Evolutionary conservation across 805 yeast species (phyloP).

Genomic region (Yamadazyma tumulicola): DNA sequence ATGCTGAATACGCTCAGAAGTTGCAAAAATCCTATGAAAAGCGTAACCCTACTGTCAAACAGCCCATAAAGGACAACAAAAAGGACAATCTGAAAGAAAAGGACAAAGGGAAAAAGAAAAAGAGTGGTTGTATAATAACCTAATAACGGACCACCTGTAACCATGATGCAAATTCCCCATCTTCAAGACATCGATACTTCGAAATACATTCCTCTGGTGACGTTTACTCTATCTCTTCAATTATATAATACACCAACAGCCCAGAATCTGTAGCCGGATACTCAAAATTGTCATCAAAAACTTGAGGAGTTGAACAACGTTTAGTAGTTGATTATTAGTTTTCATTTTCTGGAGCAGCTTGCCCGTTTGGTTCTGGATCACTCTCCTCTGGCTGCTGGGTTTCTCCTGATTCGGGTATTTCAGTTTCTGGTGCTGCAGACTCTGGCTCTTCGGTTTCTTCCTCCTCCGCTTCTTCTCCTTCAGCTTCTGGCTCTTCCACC

Average conservation of each 20-base stretch:
- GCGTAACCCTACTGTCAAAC: conserved; percentile 3
- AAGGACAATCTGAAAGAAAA: conserved; percentile 5
- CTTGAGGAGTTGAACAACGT: too few species aligned
- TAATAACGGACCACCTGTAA: too few species aligned
- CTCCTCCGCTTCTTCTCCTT: conserved; percentile 7
- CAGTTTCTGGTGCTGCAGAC: too few species aligned
- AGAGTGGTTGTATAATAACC: conserved; percentile 20
- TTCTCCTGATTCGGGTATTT: too few species aligned
- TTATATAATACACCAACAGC: too few species aligned
- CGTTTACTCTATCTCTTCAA: neutral
- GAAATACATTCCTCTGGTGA: conserved; percentile 7
- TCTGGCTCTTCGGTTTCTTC: conserved; percentile 2
- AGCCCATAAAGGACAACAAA: conserved; percentile 2
- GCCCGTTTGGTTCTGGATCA: too few species aligned
- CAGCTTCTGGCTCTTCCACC: conserved; percentile 39
- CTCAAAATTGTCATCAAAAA: too few species aligned
- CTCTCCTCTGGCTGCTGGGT: conserved; percentile 1
- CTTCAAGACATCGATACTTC: too few species aligned
- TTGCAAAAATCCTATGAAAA: conserved; percentile 35
- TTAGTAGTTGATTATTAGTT: too few species aligned
- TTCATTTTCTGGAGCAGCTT: too few species aligned
- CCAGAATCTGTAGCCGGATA: too few species aligned
- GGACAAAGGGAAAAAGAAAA: conserved; percentile 15
- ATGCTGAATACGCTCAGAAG: conserved; percentile 44
- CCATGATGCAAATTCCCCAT: too few species aligned